Evolutionary conservation across 139 green algal genomes (phyloP).

Genomic region (Coelastrella sp.): DNA sequence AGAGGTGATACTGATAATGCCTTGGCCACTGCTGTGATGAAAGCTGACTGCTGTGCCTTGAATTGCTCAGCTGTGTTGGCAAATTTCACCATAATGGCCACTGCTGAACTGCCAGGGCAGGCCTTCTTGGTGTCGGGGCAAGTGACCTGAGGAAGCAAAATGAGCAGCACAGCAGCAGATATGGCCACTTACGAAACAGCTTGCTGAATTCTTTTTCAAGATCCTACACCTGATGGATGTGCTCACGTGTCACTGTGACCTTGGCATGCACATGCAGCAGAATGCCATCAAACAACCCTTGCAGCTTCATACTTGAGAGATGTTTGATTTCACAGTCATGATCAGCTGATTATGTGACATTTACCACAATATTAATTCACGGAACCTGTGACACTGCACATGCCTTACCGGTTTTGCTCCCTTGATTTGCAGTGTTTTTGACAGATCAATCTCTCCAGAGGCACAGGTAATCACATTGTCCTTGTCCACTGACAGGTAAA

Average conservation of each 20-base stretch:
- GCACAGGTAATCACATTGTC: slow-evolving; percentile 9
- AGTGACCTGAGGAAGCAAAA: neutral
- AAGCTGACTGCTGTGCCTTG: slow-evolving; percentile 15
- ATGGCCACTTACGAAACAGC: no score
- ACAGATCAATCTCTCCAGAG: neutral
- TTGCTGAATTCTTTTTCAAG: no score
- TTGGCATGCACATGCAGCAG: no score
- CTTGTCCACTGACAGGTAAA: slow-evolving; percentile 40
- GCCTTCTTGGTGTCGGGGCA: slow-evolving; percentile 42
- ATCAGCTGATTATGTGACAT: neutral
- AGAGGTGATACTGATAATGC: slow-evolving; percentile 12
- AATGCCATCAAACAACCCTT: neutral
- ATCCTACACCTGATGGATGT: no score
- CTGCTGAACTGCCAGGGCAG: slow-evolving; percentile 24
- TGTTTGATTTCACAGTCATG: no score
- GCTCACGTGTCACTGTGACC: no score
- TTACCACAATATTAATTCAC: neutral
- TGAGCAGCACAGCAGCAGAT: neutral
- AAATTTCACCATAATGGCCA: slow-evolving; percentile 3
- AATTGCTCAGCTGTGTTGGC: slow-evolving; percentile 36
- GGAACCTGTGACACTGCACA: neutral
- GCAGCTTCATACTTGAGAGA: no score
- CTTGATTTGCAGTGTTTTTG: slow-evolving; percentile 14
- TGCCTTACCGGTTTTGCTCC: slow-evolving; percentile 16
- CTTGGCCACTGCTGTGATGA: neutral